Base-by-base conservation (phyloP, 2,329 filamentous ascomycete genomes). In the Xylariomycetidae sp. region DNA sequence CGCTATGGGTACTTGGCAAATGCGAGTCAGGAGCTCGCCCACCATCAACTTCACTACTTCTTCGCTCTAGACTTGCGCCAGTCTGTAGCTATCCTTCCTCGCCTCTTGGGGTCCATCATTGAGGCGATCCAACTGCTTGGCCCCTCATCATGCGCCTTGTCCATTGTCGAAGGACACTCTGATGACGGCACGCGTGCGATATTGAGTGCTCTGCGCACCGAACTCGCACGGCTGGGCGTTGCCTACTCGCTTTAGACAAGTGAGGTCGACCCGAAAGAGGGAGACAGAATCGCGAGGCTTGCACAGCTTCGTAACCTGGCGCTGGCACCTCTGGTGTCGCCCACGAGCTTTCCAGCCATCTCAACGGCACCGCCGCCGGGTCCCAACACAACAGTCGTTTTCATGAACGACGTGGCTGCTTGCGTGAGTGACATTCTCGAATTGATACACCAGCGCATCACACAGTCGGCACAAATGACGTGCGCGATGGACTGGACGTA, bases 401-500 rank as follows among this genome's bases (percentile, higher is more conserved):
- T 76, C 40, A 46, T 77, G 30, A 74, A 77, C 51, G 70, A 77
- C 41, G 67, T 78, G 10, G 66, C 67, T 3, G 53, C 59, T 4
- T 77, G 72, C 37, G 26, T 60, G 8, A 72, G 79, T 27, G 74
- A 80, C 41, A 64, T 80, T 10, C 58, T 81, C 4, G 75, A 80
- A 50, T 56, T 79, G 2, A 45, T 68, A 1, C 61, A 70, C 41
- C 73, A 79, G 50, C 64, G 60, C 16, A 42, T 38, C 5, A 41
- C 40, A 3, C 68, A 71, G 22, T 53, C 50, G 3, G 74, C 73
- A 5, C 66, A 72, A 45, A 75, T 76, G 67, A 69, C 66, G 0
- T 80, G 74, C 43, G 71, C 61, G 5, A 69, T 80, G 63, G 74
- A 80, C 49, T 80, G 74, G 72, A 66, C 61, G 0, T 67, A 67